Evolutionary conservation across 1,284 basidiomycete species (phyloP).

Genomic region (Microbotryum silenes-acaulis): DNA sequence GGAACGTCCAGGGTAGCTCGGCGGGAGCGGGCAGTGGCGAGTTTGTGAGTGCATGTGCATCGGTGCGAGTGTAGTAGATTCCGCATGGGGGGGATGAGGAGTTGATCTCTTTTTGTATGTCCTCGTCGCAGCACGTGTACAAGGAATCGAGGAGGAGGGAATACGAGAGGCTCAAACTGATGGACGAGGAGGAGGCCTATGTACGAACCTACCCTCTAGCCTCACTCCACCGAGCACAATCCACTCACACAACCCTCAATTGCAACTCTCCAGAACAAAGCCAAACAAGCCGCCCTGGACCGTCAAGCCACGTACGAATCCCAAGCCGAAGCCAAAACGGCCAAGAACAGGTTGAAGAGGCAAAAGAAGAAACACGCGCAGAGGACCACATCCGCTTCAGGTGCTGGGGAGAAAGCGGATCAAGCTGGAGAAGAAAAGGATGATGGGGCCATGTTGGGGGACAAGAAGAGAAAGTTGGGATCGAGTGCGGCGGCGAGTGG

Average conservation of each 20-base stretch:
- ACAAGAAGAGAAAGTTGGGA: slow-evolving; percentile 30
- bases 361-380: slow-evolving; percentile 70
- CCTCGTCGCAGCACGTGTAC: slow-evolving; percentile 65
- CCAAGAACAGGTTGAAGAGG: slow-evolving; percentile 82
- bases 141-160: slow-evolving; percentile 89
- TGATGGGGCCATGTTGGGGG: slow-evolving; percentile 1
- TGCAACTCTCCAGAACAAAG: slow-evolving; percentile 52
- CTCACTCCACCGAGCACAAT: background rate
- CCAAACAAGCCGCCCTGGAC: slow-evolving; percentile 57
- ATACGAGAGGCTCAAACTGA: slow-evolving; percentile 83
- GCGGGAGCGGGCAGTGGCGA: slow-evolving; percentile 87
- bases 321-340: slow-evolving; percentile 70
- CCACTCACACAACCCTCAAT: no score
- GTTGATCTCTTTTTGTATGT: no score
- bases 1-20: slow-evolving; percentile 90
- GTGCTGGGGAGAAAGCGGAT: background rate
- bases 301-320: slow-evolving; percentile 59
- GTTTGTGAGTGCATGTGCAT: slow-evolving; percentile 45
- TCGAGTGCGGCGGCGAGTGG: slow-evolving; percentile 9
- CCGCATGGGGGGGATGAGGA: no score
- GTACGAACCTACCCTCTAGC: slow-evolving; percentile 47
- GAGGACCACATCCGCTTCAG: slow-evolving; percentile 6
- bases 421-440: background rate
- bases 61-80: no score
- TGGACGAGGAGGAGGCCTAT: slow-evolving; percentile 73